Conservation (phyloP, 176 grass and related monocot genomes). For the Poa pratensis region DNA sequence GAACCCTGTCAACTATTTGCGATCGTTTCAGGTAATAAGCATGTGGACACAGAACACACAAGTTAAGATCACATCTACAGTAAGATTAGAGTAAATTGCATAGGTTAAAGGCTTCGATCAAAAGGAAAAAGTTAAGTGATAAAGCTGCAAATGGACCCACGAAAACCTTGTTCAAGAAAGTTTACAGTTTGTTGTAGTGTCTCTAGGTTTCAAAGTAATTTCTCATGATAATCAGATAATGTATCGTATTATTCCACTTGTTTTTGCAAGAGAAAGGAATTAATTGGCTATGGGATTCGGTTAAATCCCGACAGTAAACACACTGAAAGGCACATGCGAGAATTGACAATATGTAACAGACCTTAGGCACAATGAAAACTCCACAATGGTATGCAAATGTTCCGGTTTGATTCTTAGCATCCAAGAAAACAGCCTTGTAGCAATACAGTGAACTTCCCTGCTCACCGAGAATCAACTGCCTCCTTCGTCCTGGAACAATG, state of each 20-base stretch:
- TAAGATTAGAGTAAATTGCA: constrained; percentile 17
- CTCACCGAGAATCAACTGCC: constrained; percentile 84
- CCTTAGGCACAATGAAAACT: constrained; percentile 96
- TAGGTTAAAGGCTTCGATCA: constrained; percentile 16
- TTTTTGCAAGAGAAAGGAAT: constrained; percentile 12
- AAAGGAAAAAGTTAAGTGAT: not conserved
- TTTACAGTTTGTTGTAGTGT: not conserved
- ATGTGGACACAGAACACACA: constrained; percentile 9
- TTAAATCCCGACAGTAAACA: constrained; percentile 10
- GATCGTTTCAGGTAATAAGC: not conserved
- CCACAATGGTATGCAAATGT: constrained; percentile 78
- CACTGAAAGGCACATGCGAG: not conserved
- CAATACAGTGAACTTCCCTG: constrained; percentile 70
- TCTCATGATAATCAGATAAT: not conserved
- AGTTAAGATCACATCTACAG: not conserved
- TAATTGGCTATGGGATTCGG: not conserved
- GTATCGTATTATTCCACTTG: not conserved
- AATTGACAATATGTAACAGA: constrained; percentile 41
- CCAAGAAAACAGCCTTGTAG: constrained; percentile 85
- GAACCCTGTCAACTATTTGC: not conserved
- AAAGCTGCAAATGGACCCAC: not conserved
- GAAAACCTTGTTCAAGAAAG: constrained; percentile 3
- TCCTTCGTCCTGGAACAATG: constrained; percentile 72
- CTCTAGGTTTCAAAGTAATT: not conserved
- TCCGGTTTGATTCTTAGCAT: constrained; percentile 66